Conservation (phyloP, 2,329 filamentous ascomycete species). For the Clathrospora elynae region DNA sequence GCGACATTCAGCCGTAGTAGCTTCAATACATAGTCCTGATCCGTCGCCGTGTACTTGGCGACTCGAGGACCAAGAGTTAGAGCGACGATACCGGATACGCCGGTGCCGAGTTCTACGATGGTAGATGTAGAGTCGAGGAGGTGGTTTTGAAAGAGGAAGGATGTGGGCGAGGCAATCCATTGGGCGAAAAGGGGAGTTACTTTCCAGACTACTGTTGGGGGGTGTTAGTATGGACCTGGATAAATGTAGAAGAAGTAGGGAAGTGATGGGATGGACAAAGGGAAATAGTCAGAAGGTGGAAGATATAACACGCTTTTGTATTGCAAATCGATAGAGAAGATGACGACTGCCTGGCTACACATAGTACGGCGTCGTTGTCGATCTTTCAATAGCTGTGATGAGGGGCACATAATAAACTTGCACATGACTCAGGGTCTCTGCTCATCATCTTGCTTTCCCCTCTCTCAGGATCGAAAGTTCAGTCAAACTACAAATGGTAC, state of each 20-base stretch:
- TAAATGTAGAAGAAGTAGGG: background rate
- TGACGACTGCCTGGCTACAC: no score
- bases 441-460: no score
- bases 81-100: slow-evolving; percentile 80
- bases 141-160: slow-evolving; percentile 64
- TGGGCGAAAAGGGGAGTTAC: slow-evolving; percentile 81
- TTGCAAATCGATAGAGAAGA: no score
- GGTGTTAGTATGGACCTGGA: slow-evolving; percentile 1
- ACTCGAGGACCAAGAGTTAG: slow-evolving; percentile 68
- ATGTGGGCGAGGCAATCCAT: slow-evolving; percentile 71
- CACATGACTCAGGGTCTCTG: no score
- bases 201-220: slow-evolving; percentile 77
- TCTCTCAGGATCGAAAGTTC: no score
- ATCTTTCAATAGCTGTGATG: no score
- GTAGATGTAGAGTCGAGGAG: slow-evolving; percentile 62
- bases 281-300: no score
- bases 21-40: slow-evolving; percentile 83
- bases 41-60: slow-evolving; percentile 74
- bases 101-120: slow-evolving; percentile 85
- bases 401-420: no score
- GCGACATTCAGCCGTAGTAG: slow-evolving; percentile 77
- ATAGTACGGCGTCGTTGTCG: no score
- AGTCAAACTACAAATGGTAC: no score
- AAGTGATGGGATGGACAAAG: slow-evolving; percentile 1
- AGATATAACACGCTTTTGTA: no score